Evolutionary conservation across 148 eudicot genomes (phyloP).

Genomic region (Beta vulgaris): DNA sequence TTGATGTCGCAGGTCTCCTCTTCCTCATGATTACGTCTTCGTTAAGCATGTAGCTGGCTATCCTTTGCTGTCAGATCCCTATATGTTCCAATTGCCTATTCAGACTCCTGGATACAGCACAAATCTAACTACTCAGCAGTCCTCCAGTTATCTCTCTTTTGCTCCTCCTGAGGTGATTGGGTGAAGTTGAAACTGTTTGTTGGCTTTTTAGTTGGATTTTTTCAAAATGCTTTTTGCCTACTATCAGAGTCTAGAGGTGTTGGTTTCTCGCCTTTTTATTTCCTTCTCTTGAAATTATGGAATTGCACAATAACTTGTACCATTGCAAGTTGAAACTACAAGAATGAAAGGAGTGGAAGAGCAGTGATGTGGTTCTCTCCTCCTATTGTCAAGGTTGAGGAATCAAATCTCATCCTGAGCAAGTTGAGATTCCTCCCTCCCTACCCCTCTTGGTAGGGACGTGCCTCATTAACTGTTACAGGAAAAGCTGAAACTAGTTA

Average conservation of each 20-base stretch:
- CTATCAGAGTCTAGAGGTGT: not conserved
- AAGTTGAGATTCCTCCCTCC: too few relatives aligned
- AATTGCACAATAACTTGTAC: too few relatives aligned
- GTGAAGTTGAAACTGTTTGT: not conserved
- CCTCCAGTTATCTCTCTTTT: slow-evolving; percentile 72
- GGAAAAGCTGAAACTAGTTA: not conserved
- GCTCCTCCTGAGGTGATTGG: slow-evolving; percentile 88
- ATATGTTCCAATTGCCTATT: slow-evolving; percentile 46
- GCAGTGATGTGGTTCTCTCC: not conserved
- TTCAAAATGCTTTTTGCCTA: slow-evolving; percentile 24
- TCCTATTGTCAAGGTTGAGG: not conserved
- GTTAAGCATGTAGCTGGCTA: slow-evolving; percentile 58
- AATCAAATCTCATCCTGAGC: not conserved
- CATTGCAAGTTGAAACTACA: not conserved
- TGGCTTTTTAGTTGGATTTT: slow-evolving; percentile 1
- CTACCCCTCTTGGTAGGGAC: not conserved
- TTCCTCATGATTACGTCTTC: slow-evolving; percentile 47
- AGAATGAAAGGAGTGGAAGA: not conserved
- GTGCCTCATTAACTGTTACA: not conserved
- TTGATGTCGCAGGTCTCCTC: slow-evolving; percentile 62
- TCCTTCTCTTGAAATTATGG: not conserved
- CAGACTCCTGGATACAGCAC: slow-evolving; percentile 53
- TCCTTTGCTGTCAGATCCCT: slow-evolving; percentile 66
- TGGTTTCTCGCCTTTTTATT: too few relatives aligned
- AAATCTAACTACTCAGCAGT: slow-evolving; percentile 31